A percentile compares a stretch with the other conserved stretches of the same genome.
Conservation (phyloP, 164 flowering plant genomes). For the Annona cherimola region DNA sequence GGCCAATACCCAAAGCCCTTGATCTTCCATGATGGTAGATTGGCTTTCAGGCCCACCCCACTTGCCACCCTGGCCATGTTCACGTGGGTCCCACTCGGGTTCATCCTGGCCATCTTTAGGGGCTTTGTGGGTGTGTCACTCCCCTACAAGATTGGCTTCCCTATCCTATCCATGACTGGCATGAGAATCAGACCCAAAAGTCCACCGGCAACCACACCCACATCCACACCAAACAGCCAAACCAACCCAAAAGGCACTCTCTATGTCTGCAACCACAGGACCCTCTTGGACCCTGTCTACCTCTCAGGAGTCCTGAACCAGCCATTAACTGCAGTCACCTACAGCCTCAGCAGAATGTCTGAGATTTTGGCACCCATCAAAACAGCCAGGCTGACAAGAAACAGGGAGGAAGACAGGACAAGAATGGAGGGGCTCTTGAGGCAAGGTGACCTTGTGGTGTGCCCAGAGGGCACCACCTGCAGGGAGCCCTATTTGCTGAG, state of each 20-base stretch:
- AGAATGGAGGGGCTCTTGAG: slow-evolving; percentile 24
- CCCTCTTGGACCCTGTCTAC: slow-evolving; percentile 41
- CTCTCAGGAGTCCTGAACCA: slow-evolving; percentile 10
- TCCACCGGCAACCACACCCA: neutral
- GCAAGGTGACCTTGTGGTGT: slow-evolving; percentile 34
- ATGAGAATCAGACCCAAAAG: slow-evolving; percentile 7
- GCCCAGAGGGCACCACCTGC: slow-evolving; percentile 46
- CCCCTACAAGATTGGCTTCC: slow-evolving; percentile 22
- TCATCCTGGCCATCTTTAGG: slow-evolving; percentile 28
- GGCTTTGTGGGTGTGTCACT: slow-evolving; percentile 6
- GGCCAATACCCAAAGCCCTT: slow-evolving; percentile 45
- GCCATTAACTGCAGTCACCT: slow-evolving; percentile 26
- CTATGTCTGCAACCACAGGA: slow-evolving; percentile 62
- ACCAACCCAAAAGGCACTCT: slow-evolving; percentile 21
- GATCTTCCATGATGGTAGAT: slow-evolving; percentile 67
- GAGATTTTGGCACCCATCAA: slow-evolving; percentile 31
- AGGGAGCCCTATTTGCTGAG: slow-evolving; percentile 38
- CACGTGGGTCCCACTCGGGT: slow-evolving; percentile 55
- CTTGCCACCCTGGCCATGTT: slow-evolving; percentile 33
- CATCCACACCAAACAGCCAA: neutral
- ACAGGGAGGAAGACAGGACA: slow-evolving; percentile 23
- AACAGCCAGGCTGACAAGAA: slow-evolving; percentile 28
- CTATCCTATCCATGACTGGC: slow-evolving; percentile 24
- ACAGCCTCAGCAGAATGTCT: slow-evolving; percentile 24
- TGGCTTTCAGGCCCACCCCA: slow-evolving; percentile 49